Evolutionary conservation across 257 asterid genomes (phyloP).

Genomic region (Capsicum chinense): DNA sequence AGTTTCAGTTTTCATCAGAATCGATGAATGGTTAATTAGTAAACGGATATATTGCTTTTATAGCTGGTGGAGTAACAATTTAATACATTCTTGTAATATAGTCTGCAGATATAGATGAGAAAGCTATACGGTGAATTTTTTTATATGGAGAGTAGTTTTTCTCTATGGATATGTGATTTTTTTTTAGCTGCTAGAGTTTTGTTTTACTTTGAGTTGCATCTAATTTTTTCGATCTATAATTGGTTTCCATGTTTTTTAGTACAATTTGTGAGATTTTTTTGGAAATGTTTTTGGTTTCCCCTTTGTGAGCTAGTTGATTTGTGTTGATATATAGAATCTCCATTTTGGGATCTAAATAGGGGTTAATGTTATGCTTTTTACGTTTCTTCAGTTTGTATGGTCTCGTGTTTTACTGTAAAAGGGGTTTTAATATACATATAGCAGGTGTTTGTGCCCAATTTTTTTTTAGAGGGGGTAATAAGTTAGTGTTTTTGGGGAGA

Average conservation of each 20-base stretch:
- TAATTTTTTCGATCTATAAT: slow-evolving; percentile 27
- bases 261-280: neutral
- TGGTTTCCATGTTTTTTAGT: neutral
- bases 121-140: slow-evolving; percentile 55
- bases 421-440: neutral
- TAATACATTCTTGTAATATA: slow-evolving; percentile 30
- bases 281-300: too few species aligned
- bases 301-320: neutral
- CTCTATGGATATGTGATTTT: neutral
- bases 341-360: slow-evolving; percentile 1
- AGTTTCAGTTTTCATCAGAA: too few species aligned
- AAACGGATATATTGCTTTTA: neutral
- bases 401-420: neutral
- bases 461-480: neutral
- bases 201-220: slow-evolving; percentile 33
- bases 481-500: slow-evolving; percentile 9
- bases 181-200: neutral
- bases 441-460: slow-evolving; percentile 18
- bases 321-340: neutral
- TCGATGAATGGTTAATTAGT: too few species aligned
- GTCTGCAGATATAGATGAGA: slow-evolving; percentile 97
- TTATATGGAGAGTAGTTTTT: neutral
- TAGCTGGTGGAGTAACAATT: neutral
- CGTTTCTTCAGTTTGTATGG: neutral
- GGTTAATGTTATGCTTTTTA: neutral